These are phyloP conservation scores for Naematelia encephala DNA, from an alignment of 768 basidiomycete genomes.

Conservation along the genomic window DNA sequence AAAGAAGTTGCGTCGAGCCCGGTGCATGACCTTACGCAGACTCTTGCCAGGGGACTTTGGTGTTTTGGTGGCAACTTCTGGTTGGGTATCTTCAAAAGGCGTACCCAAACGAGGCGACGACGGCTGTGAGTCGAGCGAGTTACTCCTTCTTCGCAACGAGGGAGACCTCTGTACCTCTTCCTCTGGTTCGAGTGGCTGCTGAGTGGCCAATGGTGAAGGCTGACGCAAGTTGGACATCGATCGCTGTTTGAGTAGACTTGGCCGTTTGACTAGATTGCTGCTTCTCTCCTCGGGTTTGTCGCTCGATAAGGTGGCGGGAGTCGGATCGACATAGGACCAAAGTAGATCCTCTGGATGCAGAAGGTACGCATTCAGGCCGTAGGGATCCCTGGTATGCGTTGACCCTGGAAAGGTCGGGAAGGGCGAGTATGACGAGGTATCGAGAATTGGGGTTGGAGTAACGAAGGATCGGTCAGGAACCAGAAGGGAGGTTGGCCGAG, in stretches of 20 bases:
- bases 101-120: neutral
- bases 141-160: neutral
- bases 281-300: neutral
- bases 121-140: slow-evolving; percentile 1
- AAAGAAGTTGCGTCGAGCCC: slow-evolving; percentile 9
- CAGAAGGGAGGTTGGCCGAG: slow-evolving; percentile 32
- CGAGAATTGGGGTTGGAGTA: slow-evolving; percentile 23
- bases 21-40: slow-evolving; percentile 2
- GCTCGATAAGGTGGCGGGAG: neutral
- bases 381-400: slow-evolving; percentile 26
- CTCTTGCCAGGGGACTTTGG: slow-evolving; percentile 16
- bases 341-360: slow-evolving; percentile 38
- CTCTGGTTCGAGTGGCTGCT: slow-evolving; percentile 15
- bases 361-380: slow-evolving; percentile 39
- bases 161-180: slow-evolving; percentile 1
- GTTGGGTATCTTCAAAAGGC: neutral
- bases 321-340: slow-evolving; percentile 30
- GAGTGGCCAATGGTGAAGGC: slow-evolving; percentile 19
- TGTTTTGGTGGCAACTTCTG: neutral
- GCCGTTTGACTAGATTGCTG: neutral
- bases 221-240: slow-evolving; percentile 15
- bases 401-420: slow-evolving; percentile 37
- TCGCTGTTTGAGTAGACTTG: slow-evolving; percentile 12
- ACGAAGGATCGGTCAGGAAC: slow-evolving; percentile 19
- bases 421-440: slow-evolving; percentile 36